These are phyloP conservation scores for Monilinia polystroma DNA, from an alignment of 2,329 filamentous ascomycete species.

Conservation along the genomic window DNA sequence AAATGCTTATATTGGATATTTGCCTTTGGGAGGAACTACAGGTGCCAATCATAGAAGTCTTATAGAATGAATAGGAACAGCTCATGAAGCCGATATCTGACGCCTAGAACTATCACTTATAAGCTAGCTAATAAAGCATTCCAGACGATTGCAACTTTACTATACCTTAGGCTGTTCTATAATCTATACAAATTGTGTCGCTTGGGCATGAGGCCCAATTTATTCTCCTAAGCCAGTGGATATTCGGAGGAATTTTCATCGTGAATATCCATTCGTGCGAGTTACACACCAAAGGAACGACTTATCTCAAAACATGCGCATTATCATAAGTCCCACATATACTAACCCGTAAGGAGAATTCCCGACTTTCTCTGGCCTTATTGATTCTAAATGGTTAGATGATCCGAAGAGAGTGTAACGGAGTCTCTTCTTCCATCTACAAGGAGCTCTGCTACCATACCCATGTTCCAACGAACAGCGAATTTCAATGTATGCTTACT, in stretches of 20 bases:
- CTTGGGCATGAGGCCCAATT: too few species aligned
- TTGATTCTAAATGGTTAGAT: too few species aligned
- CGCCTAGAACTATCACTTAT: too few species aligned
- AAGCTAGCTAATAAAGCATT: too few species aligned
- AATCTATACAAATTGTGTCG: too few species aligned
- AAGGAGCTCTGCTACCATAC: neutral
- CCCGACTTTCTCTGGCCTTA: neutral
- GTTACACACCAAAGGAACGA: too few species aligned
- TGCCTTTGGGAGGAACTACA: neutral
- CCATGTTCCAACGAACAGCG: neutral
- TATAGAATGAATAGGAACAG: neutral
- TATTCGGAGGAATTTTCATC: too few species aligned
- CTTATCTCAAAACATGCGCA: neutral
- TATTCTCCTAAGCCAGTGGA: too few species aligned
- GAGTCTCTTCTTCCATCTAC: slow-evolving; percentile 4
- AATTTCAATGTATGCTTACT: neutral
- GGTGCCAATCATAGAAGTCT: neutral
- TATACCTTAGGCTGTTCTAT: too few species aligned
- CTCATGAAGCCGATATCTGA: neutral
- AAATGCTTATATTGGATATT: neutral
- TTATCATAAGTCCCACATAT: neutral
- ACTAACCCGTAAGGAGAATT: neutral
- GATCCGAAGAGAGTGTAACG: too few species aligned
- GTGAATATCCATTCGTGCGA: too few species aligned
- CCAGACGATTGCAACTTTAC: too few species aligned